Base-by-base conservation (phyloP, 208 protist genomes). In the Acanthamoeba triangularis region DNA sequence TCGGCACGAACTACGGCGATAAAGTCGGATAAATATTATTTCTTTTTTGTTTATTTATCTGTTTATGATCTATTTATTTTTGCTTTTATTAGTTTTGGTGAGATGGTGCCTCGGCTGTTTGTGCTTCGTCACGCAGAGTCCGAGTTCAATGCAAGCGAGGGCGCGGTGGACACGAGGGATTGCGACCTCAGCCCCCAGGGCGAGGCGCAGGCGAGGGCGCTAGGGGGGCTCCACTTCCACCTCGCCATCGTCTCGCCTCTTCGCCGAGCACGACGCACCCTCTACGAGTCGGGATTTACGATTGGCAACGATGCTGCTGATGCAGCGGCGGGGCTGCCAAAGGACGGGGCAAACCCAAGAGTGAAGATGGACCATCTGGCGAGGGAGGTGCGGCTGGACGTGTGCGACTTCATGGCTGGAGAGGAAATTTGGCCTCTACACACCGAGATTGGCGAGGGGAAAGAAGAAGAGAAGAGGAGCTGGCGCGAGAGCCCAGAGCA, bases 341-440 rank as follows among this genome's bases (percentile, higher is more conserved):
- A 54, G 14, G 49, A 54, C 13, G 49, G 14, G 49, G 49, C 49
- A 18, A 54, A 54, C 49, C 7, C 7, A 54, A 54, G 14, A 20
- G 65, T 72, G 10, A 72, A 37, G n/a, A n/a, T 72, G n/a, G 20
- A 20, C 23, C 23, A 10, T n/a, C 23, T 72, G 23, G 65, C 65
- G 65, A 72, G 65, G 65, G 65, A 72, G 65, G 65, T 72, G 65
- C 65, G 65, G 10, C 10, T 72, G 65, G 65, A 72, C 65, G 23
- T 72, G 65, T 72, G 65, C 30, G 65, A 72, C 65, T 72, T 72
- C 30, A 28, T 72, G n/a, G 65, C 5, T 14, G 65, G 30, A 0
- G 65, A 72, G 23, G 65, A 72, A n/a, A 20, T 72, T 1, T 72
- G 65, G 65, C 65, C 65, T 1, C 23, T 72, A 28, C 23, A 18